Evolutionary conservation across 2,329 filamentous ascomycete species (phyloP).

Genomic region (Ilyonectria sp.): DNA sequence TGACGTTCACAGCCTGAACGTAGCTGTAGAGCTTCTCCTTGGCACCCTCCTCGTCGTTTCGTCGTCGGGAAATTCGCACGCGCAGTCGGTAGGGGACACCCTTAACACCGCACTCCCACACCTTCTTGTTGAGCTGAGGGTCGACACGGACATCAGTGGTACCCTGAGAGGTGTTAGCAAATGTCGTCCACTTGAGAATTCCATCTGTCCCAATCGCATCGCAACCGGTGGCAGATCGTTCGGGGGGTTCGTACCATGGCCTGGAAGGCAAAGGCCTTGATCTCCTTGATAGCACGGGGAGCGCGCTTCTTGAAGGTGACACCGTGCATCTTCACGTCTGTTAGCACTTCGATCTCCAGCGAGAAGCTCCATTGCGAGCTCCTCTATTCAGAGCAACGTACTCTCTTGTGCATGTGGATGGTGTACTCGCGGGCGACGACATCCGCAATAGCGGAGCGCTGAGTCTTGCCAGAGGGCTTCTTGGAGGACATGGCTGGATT

Average conservation of each 20-base stretch:
- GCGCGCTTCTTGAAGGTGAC: constrained; percentile 99
- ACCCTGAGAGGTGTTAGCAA: constrained; percentile 71
- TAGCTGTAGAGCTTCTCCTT: constrained; percentile 99
- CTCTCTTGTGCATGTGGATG: constrained; percentile 99
- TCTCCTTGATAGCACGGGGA: constrained; percentile 99
- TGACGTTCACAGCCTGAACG: constrained; percentile 99
- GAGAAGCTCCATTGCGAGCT: constrained; percentile 34
- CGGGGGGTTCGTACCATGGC: constrained; percentile 85
- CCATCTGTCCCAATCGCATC: constrained; percentile 30
- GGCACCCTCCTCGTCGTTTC: constrained; percentile 99
- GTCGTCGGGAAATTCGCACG: constrained; percentile 98
- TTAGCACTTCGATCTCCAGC: constrained; percentile 34
- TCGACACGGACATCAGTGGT: constrained; percentile 98
- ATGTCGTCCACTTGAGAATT: constrained; percentile 16
- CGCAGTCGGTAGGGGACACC: constrained; percentile 97
- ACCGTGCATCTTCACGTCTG: constrained; percentile 84
- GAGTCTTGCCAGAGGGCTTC: constrained; percentile 58
- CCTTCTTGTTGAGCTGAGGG: constrained; percentile 99
- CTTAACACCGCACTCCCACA: constrained; percentile 99
- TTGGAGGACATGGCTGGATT: constrained; percentile 61
- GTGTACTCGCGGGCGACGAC: constrained; percentile 99
- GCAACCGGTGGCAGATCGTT: constrained; percentile 20
- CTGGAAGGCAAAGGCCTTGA: constrained; percentile 92
- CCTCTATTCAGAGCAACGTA: constrained; percentile 49
- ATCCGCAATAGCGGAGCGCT: constrained; percentile 97